These are phyloP conservation scores for Ogataea haglerorum DNA, from an alignment of 805 yeast genomes.

Conservation along the genomic window DNA sequence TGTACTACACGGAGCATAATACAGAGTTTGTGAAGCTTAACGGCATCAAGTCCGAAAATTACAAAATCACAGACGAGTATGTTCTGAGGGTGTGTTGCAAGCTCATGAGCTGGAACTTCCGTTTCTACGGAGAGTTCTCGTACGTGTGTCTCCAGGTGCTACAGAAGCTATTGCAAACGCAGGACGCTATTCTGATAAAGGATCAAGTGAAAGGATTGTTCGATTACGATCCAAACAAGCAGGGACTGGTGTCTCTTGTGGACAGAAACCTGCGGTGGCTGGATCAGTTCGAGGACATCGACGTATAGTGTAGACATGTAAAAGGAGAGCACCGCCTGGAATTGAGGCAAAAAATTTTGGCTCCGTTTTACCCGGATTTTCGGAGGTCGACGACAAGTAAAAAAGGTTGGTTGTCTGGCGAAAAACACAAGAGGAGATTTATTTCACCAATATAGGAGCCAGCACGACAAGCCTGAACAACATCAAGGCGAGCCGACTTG, in stretches of 20 bases:
- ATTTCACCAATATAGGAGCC: conserved; percentile 5
- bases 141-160: conserved; percentile 39
- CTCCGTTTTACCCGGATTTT: conserved; percentile 11
- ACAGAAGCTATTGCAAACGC: conserved; percentile 37
- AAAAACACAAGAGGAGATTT: conserved; percentile 14
- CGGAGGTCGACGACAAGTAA: conserved; percentile 10
- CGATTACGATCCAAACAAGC: conserved; percentile 18
- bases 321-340: conserved; percentile 7
- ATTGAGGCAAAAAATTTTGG: conserved; percentile 1
- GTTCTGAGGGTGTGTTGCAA: conserved; percentile 43
- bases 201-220: conserved; percentile 40
- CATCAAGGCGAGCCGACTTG: conserved; percentile 10
- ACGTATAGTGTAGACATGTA: conserved; percentile 6
- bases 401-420: conserved; percentile 15
- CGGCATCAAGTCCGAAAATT: conserved; percentile 17
- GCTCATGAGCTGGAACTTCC: conserved; percentile 55
- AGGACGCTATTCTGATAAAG: conserved; percentile 38
- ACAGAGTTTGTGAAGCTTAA: conserved; percentile 26
- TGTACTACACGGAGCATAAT: conserved; percentile 21
- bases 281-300: conserved; percentile 24
- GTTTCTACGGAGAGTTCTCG: conserved; percentile 61
- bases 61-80: conserved; percentile 32
- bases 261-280: conserved; percentile 31
- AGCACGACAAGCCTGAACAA: conserved; percentile 12
- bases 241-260: conserved; percentile 22